Base-by-base conservation (phyloP, 208 protist genomes). In the Leptomonas pyrrhocoris region DNA sequence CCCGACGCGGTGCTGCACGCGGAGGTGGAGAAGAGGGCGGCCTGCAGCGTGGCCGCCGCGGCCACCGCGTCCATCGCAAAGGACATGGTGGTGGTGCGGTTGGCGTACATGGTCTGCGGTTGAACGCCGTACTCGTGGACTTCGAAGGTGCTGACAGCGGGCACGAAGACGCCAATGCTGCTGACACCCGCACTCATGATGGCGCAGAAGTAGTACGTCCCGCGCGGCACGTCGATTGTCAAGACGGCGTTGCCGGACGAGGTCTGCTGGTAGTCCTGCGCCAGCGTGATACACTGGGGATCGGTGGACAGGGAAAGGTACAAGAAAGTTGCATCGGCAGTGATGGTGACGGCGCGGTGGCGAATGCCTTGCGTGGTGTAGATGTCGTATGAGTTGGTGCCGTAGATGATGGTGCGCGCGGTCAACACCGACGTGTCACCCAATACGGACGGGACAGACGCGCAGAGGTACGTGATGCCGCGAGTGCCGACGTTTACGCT, bases 151-250 rank as follows among this genome's bases (percentile, higher is more conserved):
- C 60, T 77, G 7, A 27, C 27, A 19, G 83, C 77, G 3, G 88
- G 88, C 49, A 89, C 70, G 54, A 80, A 94, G 13, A 84, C 66
- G 59, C 74, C 77, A 18, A 73, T 43, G 5, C 60, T 31, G 42
- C 38, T 42, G n/a, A 59, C 42, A 7, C 60, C 76, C 2, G 64
- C 57, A 36, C 50, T 80, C 70, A 65, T 57, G 34, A 65, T 55
- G 27, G 21, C 82, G 38, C 88, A 93, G 38, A 90, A 79, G 67
- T 88, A 90, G 70, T 93, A 93, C 18, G 42, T 62, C 2, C 88
- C 88, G 25, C 58, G 71, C 2, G 80, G 80, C 13, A 84, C 84
- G 16, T 58, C 31, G 34, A 93, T 74, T 28, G 50, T 38, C n/a
- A 93, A 64, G 58, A 57, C 43, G 1, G 28, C 59, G 19, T 51